Base-by-base conservation (phyloP, 768 basidiomycete genomes). In the Roridomyces roridus region DNA sequence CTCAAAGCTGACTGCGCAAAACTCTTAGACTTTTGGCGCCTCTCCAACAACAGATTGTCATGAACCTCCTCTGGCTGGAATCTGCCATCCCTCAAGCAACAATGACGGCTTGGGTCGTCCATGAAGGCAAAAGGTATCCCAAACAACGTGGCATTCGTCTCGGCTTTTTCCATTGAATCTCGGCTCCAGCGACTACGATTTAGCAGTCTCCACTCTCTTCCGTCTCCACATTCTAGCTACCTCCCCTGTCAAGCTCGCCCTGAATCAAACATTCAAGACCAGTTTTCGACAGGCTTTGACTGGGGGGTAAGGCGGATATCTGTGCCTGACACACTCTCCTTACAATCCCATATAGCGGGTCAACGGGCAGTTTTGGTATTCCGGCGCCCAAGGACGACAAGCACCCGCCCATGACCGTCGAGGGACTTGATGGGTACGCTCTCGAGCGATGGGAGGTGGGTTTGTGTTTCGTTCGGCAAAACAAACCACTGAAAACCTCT, bases 41-140 rank as follows among this genome's bases (percentile, higher is more conserved):
- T 18, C 68, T 95, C 20, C 90, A 94, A 66, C 80, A 92, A 51
- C 94, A 96, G 68, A 77, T 96, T 24, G 83, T 94, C 28, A 90
- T 96, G 87, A 92, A 88, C 68, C 68, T 94, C 49, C 77, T 96
- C 8, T 97, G 95, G 94, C 79, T 95, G 25, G 95, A 96, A 67
- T 82, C 85, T 21, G 74, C 87, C 5, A 85, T 94, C 46, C 76
- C 83, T 1, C 71, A 77, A n/a, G 76, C 80, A 15, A 89, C 86
- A 0, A 87, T 94, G 85, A 74, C 80, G 6, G 83, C 85, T 17
- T 93, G 93, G 91, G 87, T 93, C 21, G 79, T 84, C 26, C 83
- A 81, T 12, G 90, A 92, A 63, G 82, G 85, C 60, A 87, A 80
- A 82, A 84, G 83, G 92, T 90, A 75, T 61, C 76, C 15, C 67